phyloP scores from a whole-genome alignment of 495 filamentous ascomycete species.

The Penicillium parvum region DNA sequence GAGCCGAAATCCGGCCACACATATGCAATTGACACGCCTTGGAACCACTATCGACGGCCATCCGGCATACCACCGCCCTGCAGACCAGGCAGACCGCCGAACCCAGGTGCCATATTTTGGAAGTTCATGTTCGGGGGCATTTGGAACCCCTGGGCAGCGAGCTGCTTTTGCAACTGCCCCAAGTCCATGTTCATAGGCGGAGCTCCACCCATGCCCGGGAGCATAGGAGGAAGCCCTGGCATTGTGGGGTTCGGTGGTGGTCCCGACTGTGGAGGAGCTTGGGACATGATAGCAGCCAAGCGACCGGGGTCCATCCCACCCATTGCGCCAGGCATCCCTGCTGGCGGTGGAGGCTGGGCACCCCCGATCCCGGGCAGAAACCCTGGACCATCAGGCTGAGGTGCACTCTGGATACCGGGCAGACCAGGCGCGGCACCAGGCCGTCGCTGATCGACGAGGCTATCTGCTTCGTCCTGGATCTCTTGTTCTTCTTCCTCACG shows the following conservation, averaged over 20 bases:
- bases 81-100: slow-evolving; percentile 44
- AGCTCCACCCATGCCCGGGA: slow-evolving; percentile 43
- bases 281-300: slow-evolving; percentile 44
- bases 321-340: slow-evolving; percentile 47
- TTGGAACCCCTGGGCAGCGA: slow-evolving; percentile 34
- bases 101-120: slow-evolving; percentile 42
- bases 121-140: slow-evolving; percentile 37
- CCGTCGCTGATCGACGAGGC: slow-evolving; percentile 90
- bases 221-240: slow-evolving; percentile 42
- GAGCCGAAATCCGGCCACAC: slow-evolving; percentile 14
- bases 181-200: slow-evolving; percentile 61
- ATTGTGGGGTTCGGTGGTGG: slow-evolving; percentile 27
- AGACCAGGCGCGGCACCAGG: slow-evolving; percentile 36
- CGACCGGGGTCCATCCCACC: slow-evolving; percentile 50
- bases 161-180: slow-evolving; percentile 58
- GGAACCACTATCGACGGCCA: slow-evolving; percentile 30
- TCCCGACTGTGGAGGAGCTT: slow-evolving; percentile 35
- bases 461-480: slow-evolving; percentile 86
- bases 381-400: slow-evolving; percentile 33
- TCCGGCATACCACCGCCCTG: slow-evolving; percentile 33
- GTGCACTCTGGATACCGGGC: slow-evolving; percentile 48
- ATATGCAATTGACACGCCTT: slow-evolving; percentile 10
- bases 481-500: slow-evolving; percentile 93
- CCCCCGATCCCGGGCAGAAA: slow-evolving; percentile 45
- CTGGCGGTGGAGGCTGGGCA: slow-evolving; percentile 48